Evolutionary conservation across 2,329 filamentous ascomycete genomes (phyloP).

Genomic region (Ascocoryne sarcoides): DNA sequence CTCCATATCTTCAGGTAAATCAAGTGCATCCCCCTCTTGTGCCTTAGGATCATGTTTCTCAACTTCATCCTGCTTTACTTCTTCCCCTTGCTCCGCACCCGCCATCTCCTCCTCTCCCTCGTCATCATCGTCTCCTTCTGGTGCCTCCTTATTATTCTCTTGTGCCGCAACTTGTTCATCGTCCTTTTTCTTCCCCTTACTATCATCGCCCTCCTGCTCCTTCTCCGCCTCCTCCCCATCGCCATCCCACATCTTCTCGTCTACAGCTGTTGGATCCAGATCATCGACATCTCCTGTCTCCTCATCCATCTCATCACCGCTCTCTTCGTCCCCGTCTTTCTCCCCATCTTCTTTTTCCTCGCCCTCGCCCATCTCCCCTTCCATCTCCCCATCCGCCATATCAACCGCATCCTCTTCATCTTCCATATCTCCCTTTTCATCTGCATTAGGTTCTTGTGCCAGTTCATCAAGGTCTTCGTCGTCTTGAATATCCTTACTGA

Average conservation of each 20-base stretch:
- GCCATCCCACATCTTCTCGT: conserved; percentile 99
- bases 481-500: conserved; percentile 90
- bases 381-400: conserved; percentile 85
- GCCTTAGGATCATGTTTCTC: conserved; percentile 59
- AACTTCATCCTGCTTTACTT: conserved; percentile 44
- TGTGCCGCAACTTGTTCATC: conserved; percentile 39
- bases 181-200: conserved; percentile 59
- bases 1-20: conserved; percentile 63
- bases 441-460: conserved; percentile 68
- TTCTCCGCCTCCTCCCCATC: conserved; percentile 71
- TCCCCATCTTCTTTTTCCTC: conserved; percentile 55
- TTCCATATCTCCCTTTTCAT: conserved; percentile 55
- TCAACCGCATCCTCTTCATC: conserved; percentile 82
- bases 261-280: conserved; percentile 78
- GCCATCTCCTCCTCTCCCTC: conserved; percentile 49
- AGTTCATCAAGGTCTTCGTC: conserved; percentile 91
- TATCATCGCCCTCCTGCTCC: conserved; percentile 66
- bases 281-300: conserved; percentile 88
- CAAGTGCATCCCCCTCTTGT: conserved; percentile 58
- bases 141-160: conserved; percentile 48
- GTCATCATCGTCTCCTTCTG: conserved; percentile 41
- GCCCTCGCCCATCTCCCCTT: conserved; percentile 69
- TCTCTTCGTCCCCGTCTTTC: conserved; percentile 55
- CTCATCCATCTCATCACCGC: conserved; percentile 74
- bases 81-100: conserved; percentile 49